These are phyloP conservation scores for Epichloe scottii DNA, from an alignment of 2,329 filamentous ascomycete genomes.

Conservation along the genomic window DNA sequence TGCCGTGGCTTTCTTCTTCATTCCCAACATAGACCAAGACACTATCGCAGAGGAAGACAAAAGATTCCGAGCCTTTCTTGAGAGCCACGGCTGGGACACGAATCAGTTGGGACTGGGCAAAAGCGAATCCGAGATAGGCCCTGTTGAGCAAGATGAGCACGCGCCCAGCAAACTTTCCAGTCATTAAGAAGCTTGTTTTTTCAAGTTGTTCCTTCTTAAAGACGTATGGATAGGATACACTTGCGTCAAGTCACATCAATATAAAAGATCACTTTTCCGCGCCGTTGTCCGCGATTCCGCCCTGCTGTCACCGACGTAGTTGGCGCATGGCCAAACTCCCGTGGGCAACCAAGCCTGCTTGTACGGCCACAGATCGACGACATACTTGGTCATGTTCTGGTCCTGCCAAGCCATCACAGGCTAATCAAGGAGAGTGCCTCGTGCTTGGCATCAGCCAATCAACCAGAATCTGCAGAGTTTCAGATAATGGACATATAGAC, in stretches of 20 bases:
- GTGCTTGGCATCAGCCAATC: background rate
- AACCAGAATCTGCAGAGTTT: background rate
- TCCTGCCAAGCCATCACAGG: background rate
- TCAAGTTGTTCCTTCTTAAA: too few relatives aligned
- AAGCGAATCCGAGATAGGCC: background rate
- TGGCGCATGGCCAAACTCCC: background rate
- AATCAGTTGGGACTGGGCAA: slow-evolving; percentile 29
- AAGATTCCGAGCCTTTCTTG: slow-evolving; percentile 62
- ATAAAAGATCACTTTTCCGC: background rate
- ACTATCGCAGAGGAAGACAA: slow-evolving; percentile 70
- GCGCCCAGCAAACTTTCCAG: background rate
- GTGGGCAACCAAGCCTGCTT: background rate
- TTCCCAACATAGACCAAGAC: slow-evolving; percentile 74
- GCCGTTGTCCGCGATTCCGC: background rate
- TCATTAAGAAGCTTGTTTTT: background rate
- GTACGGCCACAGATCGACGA: background rate
- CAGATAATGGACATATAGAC: background rate
- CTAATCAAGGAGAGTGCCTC: background rate
- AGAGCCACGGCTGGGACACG: slow-evolving; percentile 65
- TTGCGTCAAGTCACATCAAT: too few relatives aligned
- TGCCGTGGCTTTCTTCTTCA: slow-evolving; percentile 39
- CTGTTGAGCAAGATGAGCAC: background rate
- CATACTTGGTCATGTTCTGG: background rate
- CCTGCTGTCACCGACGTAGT: background rate
- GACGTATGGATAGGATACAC: too few relatives aligned